These are phyloP conservation scores for Fragaria ananassa DNA, from an alignment of 306 rosid species.

Conservation along the genomic window DNA sequence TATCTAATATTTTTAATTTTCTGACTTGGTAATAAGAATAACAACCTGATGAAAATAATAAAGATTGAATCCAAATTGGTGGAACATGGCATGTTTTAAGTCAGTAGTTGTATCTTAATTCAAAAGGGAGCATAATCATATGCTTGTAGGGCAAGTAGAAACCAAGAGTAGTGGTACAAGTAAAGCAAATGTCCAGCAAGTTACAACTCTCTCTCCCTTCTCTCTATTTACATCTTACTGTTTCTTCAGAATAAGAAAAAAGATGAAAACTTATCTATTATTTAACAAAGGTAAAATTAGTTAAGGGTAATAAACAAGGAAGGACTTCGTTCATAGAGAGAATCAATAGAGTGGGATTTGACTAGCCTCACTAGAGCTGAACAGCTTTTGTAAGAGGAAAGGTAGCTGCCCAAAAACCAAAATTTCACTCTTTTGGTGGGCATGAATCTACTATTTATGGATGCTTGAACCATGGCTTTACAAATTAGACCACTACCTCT, in stretches of 20 bases:
- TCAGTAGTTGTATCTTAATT: background rate
- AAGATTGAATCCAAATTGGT: background rate
- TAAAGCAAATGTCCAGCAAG: background rate
- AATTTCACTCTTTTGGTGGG: background rate
- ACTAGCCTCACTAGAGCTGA: background rate
- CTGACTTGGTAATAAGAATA: too few species aligned
- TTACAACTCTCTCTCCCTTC: too few species aligned
- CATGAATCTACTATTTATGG: background rate
- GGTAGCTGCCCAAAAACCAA: background rate
- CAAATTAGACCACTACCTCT: background rate
- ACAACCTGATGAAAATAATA: too few species aligned
- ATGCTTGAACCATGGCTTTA: background rate
- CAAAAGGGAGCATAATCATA: background rate
- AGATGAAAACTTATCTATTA: too few species aligned
- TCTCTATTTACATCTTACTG: background rate
- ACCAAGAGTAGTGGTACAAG: background rate
- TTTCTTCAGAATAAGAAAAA: background rate
- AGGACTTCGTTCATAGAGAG: background rate
- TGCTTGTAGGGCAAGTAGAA: background rate
- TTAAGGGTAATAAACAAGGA: background rate
- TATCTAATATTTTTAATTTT: too few species aligned
- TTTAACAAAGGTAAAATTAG: background rate
- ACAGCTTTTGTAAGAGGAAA: slow-evolving; percentile 4
- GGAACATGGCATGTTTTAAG: background rate
- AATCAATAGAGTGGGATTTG: background rate